Base-by-base conservation (phyloP, 768 basidiomycete species). In the Rickenella mellea region DNA sequence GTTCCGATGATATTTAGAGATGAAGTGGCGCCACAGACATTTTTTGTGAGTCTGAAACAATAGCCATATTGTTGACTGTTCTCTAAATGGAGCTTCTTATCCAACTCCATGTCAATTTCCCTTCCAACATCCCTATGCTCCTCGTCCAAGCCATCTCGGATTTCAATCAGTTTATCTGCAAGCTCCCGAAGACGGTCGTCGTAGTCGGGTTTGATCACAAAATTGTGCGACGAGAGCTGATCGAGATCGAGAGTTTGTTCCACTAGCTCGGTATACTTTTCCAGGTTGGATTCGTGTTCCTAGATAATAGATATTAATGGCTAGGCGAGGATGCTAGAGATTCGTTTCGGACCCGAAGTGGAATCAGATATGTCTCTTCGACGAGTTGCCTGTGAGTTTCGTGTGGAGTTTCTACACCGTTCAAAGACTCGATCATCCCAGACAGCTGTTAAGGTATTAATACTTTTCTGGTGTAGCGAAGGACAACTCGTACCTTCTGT, bases 41-140 rank as follows among this genome's bases (percentile, higher is more conserved):
- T 86, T 56, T 96, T 93, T 1, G 93, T 93, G 32, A 98, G 58
- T 21, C 96, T 67, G 64, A 98, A 88, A 52, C 87, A 92, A 57
- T 98, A 94, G 2, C 92, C 91, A 55, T 94, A 89, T 1, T 78
- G 75, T 43, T 74, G 72, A 41, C 83, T 87, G 52, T 93, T 92
- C 64, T 99, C 96, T 22, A 99, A 67, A 60, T 98, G 96, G 9
- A 98, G 62, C 64, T 97, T 98, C 66, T 94, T 94, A 60, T 96
- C 88, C 2, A 90, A 72, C 12, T 94, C 91, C 8, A 99, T 51
- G 7, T 70, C 74, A 5, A 97, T 68, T 28, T 87, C 85, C 6
- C 68, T 59, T 5, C 83, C 83, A 0, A 78, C 81, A 1, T 66
- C 53, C 6, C 66, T 61, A 58, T 97, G 93, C 55, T 96, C 91